Conservation (phyloP, 371 early-diverging fungal genomes). For the Mucor sp. region DNA sequence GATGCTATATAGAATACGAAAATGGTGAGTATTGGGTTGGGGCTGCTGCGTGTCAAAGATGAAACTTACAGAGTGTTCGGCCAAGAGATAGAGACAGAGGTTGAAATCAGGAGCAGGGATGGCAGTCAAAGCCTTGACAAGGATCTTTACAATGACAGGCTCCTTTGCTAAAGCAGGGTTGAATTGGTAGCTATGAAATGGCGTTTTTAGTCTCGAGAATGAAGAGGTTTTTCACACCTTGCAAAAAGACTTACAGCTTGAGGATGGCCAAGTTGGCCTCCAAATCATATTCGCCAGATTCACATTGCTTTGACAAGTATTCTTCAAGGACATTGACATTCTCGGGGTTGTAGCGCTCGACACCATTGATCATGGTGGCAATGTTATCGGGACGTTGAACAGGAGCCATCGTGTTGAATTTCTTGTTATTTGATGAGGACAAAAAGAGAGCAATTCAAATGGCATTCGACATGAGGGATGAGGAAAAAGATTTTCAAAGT, state of each 20-base stretch:
- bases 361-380: constrained; percentile 74
- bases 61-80: constrained; percentile 65
- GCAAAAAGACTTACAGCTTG: constrained; percentile 79
- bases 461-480: background rate
- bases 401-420: constrained; percentile 9
- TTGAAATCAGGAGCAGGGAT: constrained; percentile 89
- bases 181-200: constrained; percentile 76
- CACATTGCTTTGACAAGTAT: constrained; percentile 81
- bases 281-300: constrained; percentile 78
- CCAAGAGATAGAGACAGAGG: constrained; percentile 83
- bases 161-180: constrained; percentile 78
- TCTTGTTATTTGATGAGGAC: background rate
- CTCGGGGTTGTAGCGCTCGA: constrained; percentile 90
- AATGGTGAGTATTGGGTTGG: background rate
- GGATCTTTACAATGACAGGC: constrained; percentile 70
- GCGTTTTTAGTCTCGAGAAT: no score
- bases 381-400: constrained; percentile 74
- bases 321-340: constrained; percentile 81
- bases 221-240: no score
- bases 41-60: background rate
- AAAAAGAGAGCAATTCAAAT: background rate
- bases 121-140: constrained; percentile 82
- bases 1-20: constrained; percentile 26
- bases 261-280: constrained; percentile 90
- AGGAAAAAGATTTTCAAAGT: background rate